Evolutionary conservation across 179 eudicot genomes (phyloP).

Genomic region (Spergularia azorica): DNA sequence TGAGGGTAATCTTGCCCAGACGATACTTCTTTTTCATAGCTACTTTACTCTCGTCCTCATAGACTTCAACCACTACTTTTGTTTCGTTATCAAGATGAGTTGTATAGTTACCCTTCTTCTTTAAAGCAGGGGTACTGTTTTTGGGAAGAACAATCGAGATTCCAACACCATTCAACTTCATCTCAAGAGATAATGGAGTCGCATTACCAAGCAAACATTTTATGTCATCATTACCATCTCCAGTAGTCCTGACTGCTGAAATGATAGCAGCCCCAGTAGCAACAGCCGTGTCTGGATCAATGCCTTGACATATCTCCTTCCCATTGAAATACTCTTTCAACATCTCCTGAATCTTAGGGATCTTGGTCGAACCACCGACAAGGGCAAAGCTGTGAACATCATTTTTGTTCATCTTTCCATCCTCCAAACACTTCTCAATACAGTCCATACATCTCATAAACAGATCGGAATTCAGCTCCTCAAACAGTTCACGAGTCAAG

Average conservation of each 20-base stretch:
- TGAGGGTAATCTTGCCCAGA: not conserved
- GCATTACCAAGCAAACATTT: not conserved
- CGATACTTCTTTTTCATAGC: not conserved
- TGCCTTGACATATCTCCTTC: not conserved
- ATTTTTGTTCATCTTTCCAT: not conserved
- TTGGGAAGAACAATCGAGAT: not conserved
- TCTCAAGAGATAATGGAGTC: constrained; percentile 1
- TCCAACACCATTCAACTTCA: not conserved
- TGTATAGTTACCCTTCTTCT: too few species aligned
- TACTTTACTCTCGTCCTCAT: not conserved
- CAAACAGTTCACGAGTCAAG: not conserved
- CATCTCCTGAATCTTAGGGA: constrained; percentile 8
- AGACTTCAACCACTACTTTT: rapidly evolving
- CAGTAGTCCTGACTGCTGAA: not conserved
- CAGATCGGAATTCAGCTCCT: not conserved
- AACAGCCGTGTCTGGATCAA: constrained; percentile 8
- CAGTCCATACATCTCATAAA: not conserved
- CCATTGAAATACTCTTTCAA: not conserved
- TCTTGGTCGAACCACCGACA: constrained; percentile 13
- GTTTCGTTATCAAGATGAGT: not conserved
- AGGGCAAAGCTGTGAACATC: constrained; percentile 2
- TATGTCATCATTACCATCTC: not conserved
- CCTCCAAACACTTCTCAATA: not conserved
- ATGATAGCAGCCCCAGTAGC: constrained; percentile 7
- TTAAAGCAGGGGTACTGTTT: not conserved